Evolutionary conservation across 306 rosid species (phyloP), one percentile per base, ranked within the genome.

Genomic region (Medicago ruthenica): DNA sequence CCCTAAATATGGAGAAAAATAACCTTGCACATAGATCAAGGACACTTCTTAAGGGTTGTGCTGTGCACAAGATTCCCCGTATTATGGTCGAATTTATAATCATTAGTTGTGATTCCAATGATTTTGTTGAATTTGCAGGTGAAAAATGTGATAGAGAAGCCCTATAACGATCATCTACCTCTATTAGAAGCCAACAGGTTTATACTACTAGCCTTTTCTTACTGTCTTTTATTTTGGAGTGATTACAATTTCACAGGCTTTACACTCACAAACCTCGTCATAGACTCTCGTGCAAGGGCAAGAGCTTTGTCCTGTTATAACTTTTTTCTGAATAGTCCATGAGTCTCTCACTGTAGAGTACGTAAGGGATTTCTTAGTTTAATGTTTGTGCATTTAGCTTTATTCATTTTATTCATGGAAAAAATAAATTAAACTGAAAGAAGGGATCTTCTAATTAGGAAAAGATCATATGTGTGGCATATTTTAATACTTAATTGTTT

Each of bases 111-210:
- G 58, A 59, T 77, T 73, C 55, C 48, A 55, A 63, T 68, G 77
- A 15, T 78, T 74, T 60, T 53, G 87, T 51, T 47, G 78, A 48
- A 80, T 73, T 61, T 88, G 88, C 97, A 95, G 99, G 99, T 95
- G 85, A 86, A 89, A 89, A 86, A 95, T 83, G 97, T 95, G 73
- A 86, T 92, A 85, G 99, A 95, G 90, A 95, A 92, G 91, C 99
- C 97, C 74, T 77, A 89, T 59, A 92, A 92, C 60, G 97, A 95
- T 85, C 99, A 95, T 80, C 89, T 95, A 45, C 97, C 99, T 36
- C 76, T 95, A 75, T 51, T 95, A 73, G 99, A 92, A 87, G 99
- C 99, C 37, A 95, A 97, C 99, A 95, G 98, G 98, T 94, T 78
- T 79, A 74, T 76, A 58, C n/a, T 67, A 14, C 68, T 68, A 73